A percentile compares a stretch with the other conserved stretches of the same genome.
These are phyloP conservation scores for Rhododendron ferrugineum DNA, from an alignment of 148 eudicot genomes.

Conservation along the genomic window DNA sequence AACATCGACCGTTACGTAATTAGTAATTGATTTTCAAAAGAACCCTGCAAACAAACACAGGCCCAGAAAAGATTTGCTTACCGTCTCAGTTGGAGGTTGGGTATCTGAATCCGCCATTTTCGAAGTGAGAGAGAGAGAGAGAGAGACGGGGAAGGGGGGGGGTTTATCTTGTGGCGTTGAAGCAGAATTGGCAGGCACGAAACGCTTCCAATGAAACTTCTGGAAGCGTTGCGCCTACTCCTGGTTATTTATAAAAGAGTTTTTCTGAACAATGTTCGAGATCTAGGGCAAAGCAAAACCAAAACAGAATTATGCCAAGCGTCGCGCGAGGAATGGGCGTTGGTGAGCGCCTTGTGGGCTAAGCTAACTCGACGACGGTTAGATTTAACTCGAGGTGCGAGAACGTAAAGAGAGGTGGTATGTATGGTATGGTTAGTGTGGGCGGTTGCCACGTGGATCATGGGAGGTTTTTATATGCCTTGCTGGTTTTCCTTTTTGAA, in stretches of 20 bases:
- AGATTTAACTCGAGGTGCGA: neutral
- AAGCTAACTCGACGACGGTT: neutral
- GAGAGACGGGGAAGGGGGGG: too few relatives aligned
- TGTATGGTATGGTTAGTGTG: neutral
- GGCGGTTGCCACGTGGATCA: neutral
- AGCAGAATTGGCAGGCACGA: neutral
- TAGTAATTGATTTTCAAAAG: too few relatives aligned
- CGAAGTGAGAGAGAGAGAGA: neutral
- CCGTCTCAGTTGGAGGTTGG: conserved; percentile 6
- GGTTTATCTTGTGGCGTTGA: neutral
- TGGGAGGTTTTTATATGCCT: neutral
- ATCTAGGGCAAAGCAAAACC: neutral
- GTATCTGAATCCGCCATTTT: conserved; percentile 28
- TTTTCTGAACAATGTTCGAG: neutral
- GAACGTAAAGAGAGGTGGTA: neutral
- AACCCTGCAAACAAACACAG: too few relatives aligned
- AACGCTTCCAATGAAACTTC: neutral
- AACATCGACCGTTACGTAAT: too few relatives aligned
- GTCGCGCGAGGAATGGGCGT: neutral
- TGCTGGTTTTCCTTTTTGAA: too few relatives aligned
- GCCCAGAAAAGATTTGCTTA: neutral
- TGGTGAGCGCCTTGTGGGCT: neutral
- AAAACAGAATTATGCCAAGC: neutral
- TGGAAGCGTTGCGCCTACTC: neutral
- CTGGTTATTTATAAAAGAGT: neutral